Conservation (phyloP, 805 yeast species). For the Candida ovalis region DNA sequence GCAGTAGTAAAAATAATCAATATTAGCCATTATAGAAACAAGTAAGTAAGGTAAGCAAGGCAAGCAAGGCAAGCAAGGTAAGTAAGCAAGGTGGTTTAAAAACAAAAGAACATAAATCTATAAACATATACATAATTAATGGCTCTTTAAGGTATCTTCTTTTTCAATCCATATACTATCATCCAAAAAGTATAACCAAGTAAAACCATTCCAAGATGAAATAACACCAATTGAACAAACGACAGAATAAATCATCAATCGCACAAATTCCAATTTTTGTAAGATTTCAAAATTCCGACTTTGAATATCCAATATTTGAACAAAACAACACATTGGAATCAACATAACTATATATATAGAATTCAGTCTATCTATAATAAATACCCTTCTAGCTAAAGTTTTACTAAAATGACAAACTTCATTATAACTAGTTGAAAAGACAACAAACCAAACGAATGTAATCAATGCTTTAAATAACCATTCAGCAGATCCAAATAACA, state of each 20-base stretch:
- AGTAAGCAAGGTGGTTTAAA: no score
- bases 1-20: no score
- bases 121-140: not conserved
- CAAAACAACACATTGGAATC: constrained; percentile 53
- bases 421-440: constrained; percentile 67
- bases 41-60: no score
- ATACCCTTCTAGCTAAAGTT: constrained; percentile 42
- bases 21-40: no score
- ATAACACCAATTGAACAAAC: constrained; percentile 85
- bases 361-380: constrained; percentile 68
- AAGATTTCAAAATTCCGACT: constrained; percentile 50
- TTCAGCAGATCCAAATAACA: constrained; percentile 76
- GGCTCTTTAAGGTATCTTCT: constrained; percentile 1
- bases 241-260: constrained; percentile 77
- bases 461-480: constrained; percentile 71
- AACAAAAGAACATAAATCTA: not conserved
- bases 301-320: constrained; percentile 48
- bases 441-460: constrained; percentile 81
- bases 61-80: no score
- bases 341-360: constrained; percentile 64
- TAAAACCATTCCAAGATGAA: constrained; percentile 81
- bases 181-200: constrained; percentile 84
- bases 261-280: constrained; percentile 64
- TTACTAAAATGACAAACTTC: constrained; percentile 53
- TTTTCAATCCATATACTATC: constrained; percentile 58